These are phyloP conservation scores for Penicillium paxilli DNA, from an alignment of 495 filamentous ascomycete species.

Conservation along the genomic window DNA sequence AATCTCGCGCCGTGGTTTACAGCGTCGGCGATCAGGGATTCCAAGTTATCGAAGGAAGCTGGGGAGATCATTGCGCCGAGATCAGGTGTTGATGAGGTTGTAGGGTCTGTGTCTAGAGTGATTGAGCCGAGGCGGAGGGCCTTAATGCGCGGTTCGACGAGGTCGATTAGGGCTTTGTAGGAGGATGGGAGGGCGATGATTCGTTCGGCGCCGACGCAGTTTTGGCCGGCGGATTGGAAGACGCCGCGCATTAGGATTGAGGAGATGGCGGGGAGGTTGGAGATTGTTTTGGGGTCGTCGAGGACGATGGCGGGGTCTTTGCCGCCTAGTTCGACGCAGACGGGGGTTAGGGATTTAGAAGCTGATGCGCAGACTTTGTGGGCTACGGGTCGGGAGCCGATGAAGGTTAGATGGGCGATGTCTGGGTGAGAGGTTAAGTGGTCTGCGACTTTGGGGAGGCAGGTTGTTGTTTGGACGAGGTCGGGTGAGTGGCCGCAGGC, in stretches of 20 bases:
- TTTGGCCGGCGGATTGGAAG: constrained; percentile 97
- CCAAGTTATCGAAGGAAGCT: constrained; percentile 65
- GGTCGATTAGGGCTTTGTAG: constrained; percentile 69
- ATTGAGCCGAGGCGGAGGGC: constrained; percentile 69
- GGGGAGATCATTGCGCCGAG: constrained; percentile 89
- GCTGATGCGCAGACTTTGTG: constrained; percentile 85
- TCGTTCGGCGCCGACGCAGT: constrained; percentile 96
- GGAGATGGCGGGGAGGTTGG: constrained; percentile 66
- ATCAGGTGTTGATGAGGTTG: constrained; percentile 54
- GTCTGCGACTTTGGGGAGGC: constrained; percentile 80
- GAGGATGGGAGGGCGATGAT: constrained; percentile 75
- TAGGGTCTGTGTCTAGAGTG: constrained; percentile 46
- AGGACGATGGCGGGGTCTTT: constrained; percentile 95
- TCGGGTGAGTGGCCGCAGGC: constrained; percentile 83
- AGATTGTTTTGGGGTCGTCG: constrained; percentile 61
- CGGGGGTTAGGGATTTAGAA: constrained; percentile 77
- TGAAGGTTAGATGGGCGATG: constrained; percentile 94
- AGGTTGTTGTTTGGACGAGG: constrained; percentile 80
- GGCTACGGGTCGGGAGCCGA: constrained; percentile 84
- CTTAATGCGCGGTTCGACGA: constrained; percentile 70
- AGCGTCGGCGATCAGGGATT: constrained; percentile 72
- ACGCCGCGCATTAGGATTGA: constrained; percentile 86
- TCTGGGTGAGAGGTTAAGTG: constrained; percentile 83
- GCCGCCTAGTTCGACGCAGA: constrained; percentile 87
- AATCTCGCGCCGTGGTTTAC: constrained; percentile 74